Conservation (phyloP, 768 basidiomycete genomes). For the Fomitopsis serialis region DNA sequence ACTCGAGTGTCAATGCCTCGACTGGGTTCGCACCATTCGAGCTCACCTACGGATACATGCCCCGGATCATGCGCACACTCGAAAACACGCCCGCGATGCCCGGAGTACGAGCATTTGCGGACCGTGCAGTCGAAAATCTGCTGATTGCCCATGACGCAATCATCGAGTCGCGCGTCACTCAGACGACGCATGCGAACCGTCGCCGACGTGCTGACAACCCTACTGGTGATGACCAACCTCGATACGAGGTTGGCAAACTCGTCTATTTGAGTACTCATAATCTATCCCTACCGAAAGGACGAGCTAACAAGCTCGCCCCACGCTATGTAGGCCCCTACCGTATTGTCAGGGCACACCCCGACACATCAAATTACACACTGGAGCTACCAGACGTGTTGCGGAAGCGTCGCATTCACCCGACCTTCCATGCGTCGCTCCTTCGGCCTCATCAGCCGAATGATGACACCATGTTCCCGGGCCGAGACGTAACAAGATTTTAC, state of each 20-base stretch:
- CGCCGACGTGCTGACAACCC: slow-evolving; percentile 12
- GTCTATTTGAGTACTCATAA: slow-evolving; percentile 35
- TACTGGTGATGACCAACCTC: too few species aligned
- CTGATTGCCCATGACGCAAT: slow-evolving; percentile 32
- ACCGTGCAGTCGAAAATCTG: slow-evolving; percentile 19
- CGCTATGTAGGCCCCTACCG: too few species aligned
- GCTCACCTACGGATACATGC: slow-evolving; percentile 19
- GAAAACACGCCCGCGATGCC: neutral
- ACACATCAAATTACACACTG: slow-evolving; percentile 25
- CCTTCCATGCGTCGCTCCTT: slow-evolving; percentile 31
- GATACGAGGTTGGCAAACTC: slow-evolving; percentile 17
- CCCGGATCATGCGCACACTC: slow-evolving; percentile 1
- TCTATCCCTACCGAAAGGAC: slow-evolving; percentile 26
- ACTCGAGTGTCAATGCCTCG: slow-evolving; percentile 21
- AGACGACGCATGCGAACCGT: slow-evolving; percentile 27
- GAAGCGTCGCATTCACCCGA: slow-evolving; percentile 24
- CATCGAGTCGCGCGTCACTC: slow-evolving; percentile 25
- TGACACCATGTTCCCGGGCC: slow-evolving; percentile 29
- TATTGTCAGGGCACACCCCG: slow-evolving; percentile 8
- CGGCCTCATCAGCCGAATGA: slow-evolving; percentile 25
- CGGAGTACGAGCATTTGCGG: slow-evolving; percentile 22
- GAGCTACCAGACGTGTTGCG: slow-evolving; percentile 24
- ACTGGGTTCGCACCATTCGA: slow-evolving; percentile 32
- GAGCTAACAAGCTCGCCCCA: slow-evolving; percentile 32
- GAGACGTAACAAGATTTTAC: slow-evolving; percentile 24